A percentile compares a stretch with the other conserved stretches of the same genome.
Evolutionary conservation across 139 green algal species (phyloP).

Genomic region (Picochlorum sp.): DNA sequence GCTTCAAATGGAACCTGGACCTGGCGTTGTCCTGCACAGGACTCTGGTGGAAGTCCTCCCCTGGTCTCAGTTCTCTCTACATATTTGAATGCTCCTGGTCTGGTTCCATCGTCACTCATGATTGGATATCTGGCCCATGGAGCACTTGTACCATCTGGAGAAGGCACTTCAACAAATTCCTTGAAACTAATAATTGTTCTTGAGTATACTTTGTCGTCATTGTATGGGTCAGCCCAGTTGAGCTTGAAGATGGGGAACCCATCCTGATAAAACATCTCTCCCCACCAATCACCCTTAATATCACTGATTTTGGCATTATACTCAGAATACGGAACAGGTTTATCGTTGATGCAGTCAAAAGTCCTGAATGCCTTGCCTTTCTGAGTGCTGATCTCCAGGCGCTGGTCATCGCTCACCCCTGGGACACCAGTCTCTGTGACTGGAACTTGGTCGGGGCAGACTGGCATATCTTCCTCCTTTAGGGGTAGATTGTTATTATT

Average conservation of each 20-base stretch:
- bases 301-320: neutral
- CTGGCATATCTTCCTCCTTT: neutral
- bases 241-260: slow-evolving; percentile 1
- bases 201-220: neutral
- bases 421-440: slow-evolving; percentile 6
- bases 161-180: slow-evolving; percentile 5
- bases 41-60: neutral
- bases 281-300: neutral
- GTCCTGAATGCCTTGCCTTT: neutral
- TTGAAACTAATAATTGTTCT: slow-evolving; percentile 1
- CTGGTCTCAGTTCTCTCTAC: neutral
- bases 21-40: neutral
- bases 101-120: neutral
- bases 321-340: neutral
- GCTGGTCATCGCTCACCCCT: neutral
- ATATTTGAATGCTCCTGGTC: neutral
- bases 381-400: neutral
- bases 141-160: neutral
- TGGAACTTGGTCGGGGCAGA: neutral
- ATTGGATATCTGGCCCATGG: slow-evolving; percentile 1
- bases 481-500: neutral
- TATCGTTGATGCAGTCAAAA: neutral
- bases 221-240: neutral
- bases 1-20: neutral
- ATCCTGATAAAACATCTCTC: neutral